phyloP scores from a whole-genome alignment of 1,139 yeast species.

The Eremothecium cymbalariae region DNA sequence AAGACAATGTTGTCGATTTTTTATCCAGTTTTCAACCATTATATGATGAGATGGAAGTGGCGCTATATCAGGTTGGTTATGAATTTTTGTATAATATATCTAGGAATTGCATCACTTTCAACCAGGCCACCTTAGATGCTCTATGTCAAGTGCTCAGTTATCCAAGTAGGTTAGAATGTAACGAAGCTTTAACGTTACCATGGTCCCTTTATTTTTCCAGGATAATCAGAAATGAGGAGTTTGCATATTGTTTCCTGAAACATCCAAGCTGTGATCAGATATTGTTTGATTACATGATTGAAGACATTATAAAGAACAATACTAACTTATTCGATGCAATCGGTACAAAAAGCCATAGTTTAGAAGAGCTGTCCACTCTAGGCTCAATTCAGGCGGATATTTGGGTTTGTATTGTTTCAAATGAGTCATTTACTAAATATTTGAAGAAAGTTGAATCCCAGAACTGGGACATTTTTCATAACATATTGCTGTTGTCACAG shows the following conservation, averaged over 20 bases:
- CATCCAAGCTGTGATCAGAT: conserved; percentile 13
- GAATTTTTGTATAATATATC: conserved; percentile 25
- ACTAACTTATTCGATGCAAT: conserved; percentile 14
- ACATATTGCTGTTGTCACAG: conserved; percentile 34
- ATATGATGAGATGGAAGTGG: conserved; percentile 18
- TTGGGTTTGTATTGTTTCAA: conserved; percentile 25
- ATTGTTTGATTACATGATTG: conserved; percentile 17
- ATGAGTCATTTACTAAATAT: conserved; percentile 35
- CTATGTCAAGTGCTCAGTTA: conserved; percentile 18
- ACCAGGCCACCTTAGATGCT: conserved; percentile 13
- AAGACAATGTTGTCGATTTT: conserved; percentile 10
- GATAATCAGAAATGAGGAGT: conserved; percentile 23
- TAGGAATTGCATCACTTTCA: conserved; percentile 15
- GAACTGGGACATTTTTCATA: conserved; percentile 16
- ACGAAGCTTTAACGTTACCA: conserved; percentile 15
- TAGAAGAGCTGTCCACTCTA: conserved; percentile 17
- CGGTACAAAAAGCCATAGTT: conserved; percentile 2
- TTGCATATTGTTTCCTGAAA: conserved; percentile 24
- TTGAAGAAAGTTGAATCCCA: conserved; percentile 23
- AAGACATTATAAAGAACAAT: conserved; percentile 14
- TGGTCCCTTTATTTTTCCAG: conserved; percentile 20
- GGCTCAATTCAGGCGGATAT: conserved; percentile 18
- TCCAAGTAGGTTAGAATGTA: conserved; percentile 14
- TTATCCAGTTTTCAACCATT: conserved; percentile 15
- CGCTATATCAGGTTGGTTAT: conserved; percentile 16